Base-by-base conservation (phyloP, 768 basidiomycete species). In the Rhodotorula taiwanensis region DNA sequence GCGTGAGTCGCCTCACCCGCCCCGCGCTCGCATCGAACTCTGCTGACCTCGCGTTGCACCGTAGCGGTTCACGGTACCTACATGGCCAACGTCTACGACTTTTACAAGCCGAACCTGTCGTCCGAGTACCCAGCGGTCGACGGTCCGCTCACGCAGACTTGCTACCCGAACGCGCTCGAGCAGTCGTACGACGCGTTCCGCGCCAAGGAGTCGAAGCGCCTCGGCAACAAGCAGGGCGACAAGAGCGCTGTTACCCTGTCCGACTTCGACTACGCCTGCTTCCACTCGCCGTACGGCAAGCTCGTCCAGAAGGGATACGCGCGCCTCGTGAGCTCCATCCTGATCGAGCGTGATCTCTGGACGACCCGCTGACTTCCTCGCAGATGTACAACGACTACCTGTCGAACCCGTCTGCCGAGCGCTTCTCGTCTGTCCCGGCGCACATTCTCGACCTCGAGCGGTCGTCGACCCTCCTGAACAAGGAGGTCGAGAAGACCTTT, bases 271-370 rank as follows among this genome's bases (percentile, higher is more conserved):
- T 98, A 89, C 75, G 82, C 87, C 69, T 84, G 93, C 72, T 93
- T 98, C 84, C 95, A 99, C 81, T 87, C 86, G 62, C 95, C 95
- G 0, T 99, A 97, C 77, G 94, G 95, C 79, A 99, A 99, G 80
- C 88, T 95, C 75, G 93, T 95, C 57, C 88, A 95, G 76, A 99
- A 97, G 79, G 92, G 89, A 48, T 86, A 94, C 75, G 94, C 89
- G 42, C 88, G 95, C 60, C 79, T 98, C 75, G 79, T 80, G 55
- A 53, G 79, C 4, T 27, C 30, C 5, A 25, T 33, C 48, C 42
- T 27, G 36, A 31, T 30, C 42, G 53, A n/a, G n/a, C n/a, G n/a
- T n/a, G n/a, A n/a, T n/a, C n/a, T n/a, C n/a, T n/a, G n/a, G 21
- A 44, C 52, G 25, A n/a, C 25, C 53, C 20, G 36, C 0, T 15